Evolutionary conservation across 257 asterid genomes (phyloP), one percentile per base, ranked within the genome.

Genomic region (Solanum sitiens): DNA sequence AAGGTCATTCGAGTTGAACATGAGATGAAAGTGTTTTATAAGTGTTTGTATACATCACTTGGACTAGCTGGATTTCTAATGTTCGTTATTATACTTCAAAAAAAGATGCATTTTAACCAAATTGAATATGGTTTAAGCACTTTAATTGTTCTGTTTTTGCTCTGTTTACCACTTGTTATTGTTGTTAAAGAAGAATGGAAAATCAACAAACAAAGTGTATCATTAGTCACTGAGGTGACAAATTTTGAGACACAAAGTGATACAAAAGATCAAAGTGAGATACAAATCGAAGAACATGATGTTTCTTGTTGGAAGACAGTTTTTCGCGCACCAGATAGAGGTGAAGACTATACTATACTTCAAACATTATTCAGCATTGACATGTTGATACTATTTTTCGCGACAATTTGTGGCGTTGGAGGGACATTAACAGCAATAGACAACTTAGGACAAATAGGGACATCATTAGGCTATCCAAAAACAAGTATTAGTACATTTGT

Each of bases 21-120:
- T 76, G 95, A 93, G 89, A 88, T 93, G 47, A 93, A 91, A 45
- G 92, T 92, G 8, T 93, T 93, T 82, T 93, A 93, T 87, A 86
- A 80, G 70, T 88, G 91, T 84, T 40, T 93, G 39, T 93, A 91
- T 65, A 75, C 88, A 4, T 93, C 95, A 0, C 92, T 93, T 33
- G 95, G 93, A 10, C 23, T 93, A 5, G 95, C 95, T 42, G 92
- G 90, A 32, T 89, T 90, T 33, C 89, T 92, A 7, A 91, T 92
- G 95, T 37, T 92, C 37, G 88, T 87, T 39, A 93, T 93, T 86
- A 89, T 93, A 13, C 87, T 93, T 5, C 92, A 91, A 39, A 92
- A 86, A 25, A 89, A 87, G 20, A 37, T 90, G 27, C 30, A 79
- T 3, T 93, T 93, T 83, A 86, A 44, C 6, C 87, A 93, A 11